Conservation (phyloP, 1,139 yeast genomes). For the Suhomyces wounanorum region DNA sequence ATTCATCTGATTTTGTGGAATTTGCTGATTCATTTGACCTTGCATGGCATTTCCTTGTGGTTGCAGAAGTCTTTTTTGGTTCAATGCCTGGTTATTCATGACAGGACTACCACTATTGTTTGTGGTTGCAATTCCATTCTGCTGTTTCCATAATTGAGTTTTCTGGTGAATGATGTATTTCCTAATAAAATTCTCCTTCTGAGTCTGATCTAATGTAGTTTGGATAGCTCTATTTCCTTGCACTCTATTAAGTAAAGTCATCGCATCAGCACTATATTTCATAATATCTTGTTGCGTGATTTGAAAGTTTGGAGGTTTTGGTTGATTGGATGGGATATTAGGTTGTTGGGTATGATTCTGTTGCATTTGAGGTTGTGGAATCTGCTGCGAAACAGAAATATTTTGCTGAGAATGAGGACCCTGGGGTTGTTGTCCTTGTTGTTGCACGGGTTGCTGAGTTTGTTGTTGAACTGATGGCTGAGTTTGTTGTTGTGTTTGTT, state of each 20-base stretch:
- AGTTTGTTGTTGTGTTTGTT: slow-evolving; percentile 31
- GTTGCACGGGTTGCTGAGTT: slow-evolving; percentile 15
- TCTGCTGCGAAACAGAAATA: slow-evolving; percentile 6
- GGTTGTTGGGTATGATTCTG: slow-evolving; percentile 18
- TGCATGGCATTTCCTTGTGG: slow-evolving; percentile 9
- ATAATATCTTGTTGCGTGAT: slow-evolving; percentile 46
- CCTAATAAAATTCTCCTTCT: slow-evolving; percentile 42
- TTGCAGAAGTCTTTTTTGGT: slow-evolving; percentile 10
- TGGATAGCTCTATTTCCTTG: slow-evolving; percentile 44
- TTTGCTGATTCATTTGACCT: slow-evolving; percentile 13
- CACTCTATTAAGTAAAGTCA: slow-evolving; percentile 38
- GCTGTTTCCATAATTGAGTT: slow-evolving; percentile 43
- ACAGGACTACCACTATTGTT: slow-evolving; percentile 9
- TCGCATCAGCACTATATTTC: slow-evolving; percentile 45
- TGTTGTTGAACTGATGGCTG: slow-evolving; percentile 7
- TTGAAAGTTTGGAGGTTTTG: slow-evolving; percentile 39
- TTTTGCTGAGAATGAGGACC: slow-evolving; percentile 5
- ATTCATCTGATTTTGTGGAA: slow-evolving; percentile 10
- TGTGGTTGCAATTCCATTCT: slow-evolving; percentile 26
- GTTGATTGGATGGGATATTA: slow-evolving; percentile 17
- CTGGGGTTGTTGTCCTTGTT: slow-evolving; percentile 19
- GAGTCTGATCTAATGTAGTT: slow-evolving; percentile 35
- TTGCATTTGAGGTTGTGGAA: slow-evolving; percentile 14
- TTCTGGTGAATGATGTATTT: slow-evolving; percentile 47
- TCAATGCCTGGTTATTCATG: slow-evolving; percentile 9